Base-by-base conservation (phyloP, 192 early-diverging fungal genomes). In the Rhizophagus sp. region DNA sequence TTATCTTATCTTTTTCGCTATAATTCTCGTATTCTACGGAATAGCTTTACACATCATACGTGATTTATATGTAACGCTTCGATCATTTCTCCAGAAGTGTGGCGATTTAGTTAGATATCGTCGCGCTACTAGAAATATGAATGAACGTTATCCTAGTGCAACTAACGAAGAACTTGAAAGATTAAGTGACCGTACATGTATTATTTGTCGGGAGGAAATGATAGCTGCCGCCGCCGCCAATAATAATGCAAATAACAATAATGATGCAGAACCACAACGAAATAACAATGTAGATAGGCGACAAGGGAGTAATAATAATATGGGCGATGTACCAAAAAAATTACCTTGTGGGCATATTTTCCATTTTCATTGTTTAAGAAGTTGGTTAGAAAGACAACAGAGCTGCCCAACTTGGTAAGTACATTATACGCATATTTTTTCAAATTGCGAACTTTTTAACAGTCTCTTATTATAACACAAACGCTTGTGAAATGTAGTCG, bases 191-290 rank as follows among this genome's bases (percentile, higher is more conserved):
- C 90, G 89, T 10, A 97, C 95, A 3, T 99, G 98, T 82, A 98
- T 99, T 72, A 97, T 99, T 64, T 99, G 98, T 69, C 86, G 98
- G 61, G 98, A 99, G 78, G 98, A 99, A 39, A 98, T 99, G 98
- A 83, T 84, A 3, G 84, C 79, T 27, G 61, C 63, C 1, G 36
- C 69, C n/a, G 41, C 36, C 57, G 61, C 71, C 49, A 71, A 63
- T 62, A 62, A 76, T 41, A 62, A 71, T 47, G 72, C 27, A 44
- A 34, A 64, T 24, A 62, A 41, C 22, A 27, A 80, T 44, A 66
- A 84, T 19, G 69, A 65, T 19, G 39, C 50, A 27, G 63, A 63
- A 36, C 36, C 76, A 4, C 25, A 33, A 49, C 25, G 47, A 10
- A 4, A 33, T 24, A 50, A 73, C 44, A 79, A 44, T 44, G 24